phyloP scores from a whole-genome alignment of 164 flowering plant genomes.

The Vitis amurensis region DNA sequence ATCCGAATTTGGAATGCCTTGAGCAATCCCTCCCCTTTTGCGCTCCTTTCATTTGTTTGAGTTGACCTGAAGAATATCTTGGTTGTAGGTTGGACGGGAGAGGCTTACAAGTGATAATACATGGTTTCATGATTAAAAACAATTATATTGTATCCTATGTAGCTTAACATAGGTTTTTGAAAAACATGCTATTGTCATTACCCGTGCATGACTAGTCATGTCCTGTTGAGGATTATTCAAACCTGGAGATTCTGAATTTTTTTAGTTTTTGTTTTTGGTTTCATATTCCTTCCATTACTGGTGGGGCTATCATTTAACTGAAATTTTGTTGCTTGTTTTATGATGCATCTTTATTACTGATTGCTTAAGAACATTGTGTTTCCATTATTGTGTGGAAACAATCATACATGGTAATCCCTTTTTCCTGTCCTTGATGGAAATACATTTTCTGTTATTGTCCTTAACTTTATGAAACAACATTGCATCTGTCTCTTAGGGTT shows the following conservation, averaged over 20 bases:
- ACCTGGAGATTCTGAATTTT: not conserved
- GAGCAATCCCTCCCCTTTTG: too few species aligned
- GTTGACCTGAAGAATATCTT: too few species aligned
- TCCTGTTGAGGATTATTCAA: not conserved
- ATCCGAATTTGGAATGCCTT: too few species aligned
- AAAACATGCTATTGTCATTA: too few species aligned
- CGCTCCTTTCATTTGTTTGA: too few species aligned
- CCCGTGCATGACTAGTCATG: not conserved
- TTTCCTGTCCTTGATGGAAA: not conserved
- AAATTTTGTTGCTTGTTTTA: not conserved
- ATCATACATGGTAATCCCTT: too few species aligned
- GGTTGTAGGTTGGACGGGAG: too few species aligned
- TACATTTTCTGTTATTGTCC: not conserved
- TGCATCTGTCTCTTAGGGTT: conserved; percentile 37
- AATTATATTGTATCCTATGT: too few species aligned
- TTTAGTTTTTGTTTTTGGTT: not conserved
- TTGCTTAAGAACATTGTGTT: not conserved
- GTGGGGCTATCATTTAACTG: not conserved
- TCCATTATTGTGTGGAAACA: not conserved
- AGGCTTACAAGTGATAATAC: too few species aligned
- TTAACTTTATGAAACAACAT: not conserved
- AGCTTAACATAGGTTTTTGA: too few species aligned
- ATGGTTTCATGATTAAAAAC: too few species aligned
- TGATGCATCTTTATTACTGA: not conserved
- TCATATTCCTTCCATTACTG: not conserved